A percentile compares a stretch with the other conserved stretches of the same genome.
Conservation (phyloP, 352 stramenopile genomes). For the Phytopythium montanum region DNA sequence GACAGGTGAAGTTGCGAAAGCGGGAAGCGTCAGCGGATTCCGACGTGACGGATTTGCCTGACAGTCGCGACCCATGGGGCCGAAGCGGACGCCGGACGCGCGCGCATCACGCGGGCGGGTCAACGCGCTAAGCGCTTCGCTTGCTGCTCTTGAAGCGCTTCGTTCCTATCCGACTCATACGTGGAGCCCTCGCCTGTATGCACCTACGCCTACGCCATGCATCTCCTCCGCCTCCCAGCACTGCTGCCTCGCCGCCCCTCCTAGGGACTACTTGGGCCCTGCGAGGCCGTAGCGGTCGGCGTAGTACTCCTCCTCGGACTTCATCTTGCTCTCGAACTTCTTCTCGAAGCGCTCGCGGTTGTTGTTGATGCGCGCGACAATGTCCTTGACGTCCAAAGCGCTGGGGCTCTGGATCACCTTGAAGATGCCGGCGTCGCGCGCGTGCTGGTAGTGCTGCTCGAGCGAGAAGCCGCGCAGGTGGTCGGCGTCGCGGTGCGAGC, state of each 20-base stretch:
- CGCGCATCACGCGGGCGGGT: conserved; percentile 3
- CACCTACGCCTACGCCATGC: conserved; percentile 1
- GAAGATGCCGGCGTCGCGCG: conserved; percentile 82
- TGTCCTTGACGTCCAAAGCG: conserved; percentile 82
- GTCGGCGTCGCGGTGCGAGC: conserved; percentile 80
- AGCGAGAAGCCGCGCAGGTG: conserved; percentile 53
- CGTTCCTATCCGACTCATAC: background rate
- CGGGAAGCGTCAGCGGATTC: conserved; percentile 3
- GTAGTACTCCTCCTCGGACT: conserved; percentile 92
- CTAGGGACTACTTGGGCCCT: conserved; percentile 33
- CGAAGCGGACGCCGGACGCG: background rate
- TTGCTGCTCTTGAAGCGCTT: no score
- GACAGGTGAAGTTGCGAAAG: background rate
- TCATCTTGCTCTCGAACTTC: conserved; percentile 93
- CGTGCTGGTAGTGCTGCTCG: conserved; percentile 77
- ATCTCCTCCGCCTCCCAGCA: background rate
- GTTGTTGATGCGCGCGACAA: conserved; percentile 87
- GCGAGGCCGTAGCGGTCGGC: conserved; percentile 81
- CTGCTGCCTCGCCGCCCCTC: background rate
- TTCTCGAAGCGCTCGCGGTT: conserved; percentile 90
- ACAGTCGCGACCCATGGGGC: no score
- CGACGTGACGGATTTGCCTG: no score
- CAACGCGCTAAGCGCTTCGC: background rate
- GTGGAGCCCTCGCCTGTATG: background rate
- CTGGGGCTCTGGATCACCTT: conserved; percentile 68